phyloP scores from a whole-genome alignment of 163 green algal species.

The Coccomyxa subellipsoidea region DNA sequence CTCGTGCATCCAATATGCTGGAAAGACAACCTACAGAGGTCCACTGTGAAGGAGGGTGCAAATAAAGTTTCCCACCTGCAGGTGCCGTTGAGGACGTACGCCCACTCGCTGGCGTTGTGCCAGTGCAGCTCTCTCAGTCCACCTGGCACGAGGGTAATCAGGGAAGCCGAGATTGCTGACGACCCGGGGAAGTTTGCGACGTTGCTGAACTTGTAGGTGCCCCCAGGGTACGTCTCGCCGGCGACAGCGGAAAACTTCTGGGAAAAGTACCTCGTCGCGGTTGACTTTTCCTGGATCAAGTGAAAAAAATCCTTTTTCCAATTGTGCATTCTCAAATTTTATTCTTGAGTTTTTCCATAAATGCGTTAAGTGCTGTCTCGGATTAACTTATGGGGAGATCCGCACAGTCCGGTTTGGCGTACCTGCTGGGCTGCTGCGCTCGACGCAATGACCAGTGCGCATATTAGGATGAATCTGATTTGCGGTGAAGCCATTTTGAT shows the following conservation, averaged over 20 bases:
- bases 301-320: too few species aligned
- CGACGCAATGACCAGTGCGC: too few species aligned
- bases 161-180: not conserved
- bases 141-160: not conserved
- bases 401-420: too few species aligned
- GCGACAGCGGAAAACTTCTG: not conserved
- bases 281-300: too few species aligned
- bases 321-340: too few species aligned
- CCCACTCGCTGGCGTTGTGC: not conserved
- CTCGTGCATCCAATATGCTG: not conserved
- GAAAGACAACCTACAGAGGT: not conserved
- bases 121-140: not conserved
- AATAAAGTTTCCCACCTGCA: conserved; percentile 2
- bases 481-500: too few species aligned
- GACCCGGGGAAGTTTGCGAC: not conserved
- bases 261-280: not conserved
- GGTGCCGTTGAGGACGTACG: not conserved
- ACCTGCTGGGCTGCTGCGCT: too few species aligned
- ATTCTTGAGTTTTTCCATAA: too few species aligned
- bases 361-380: too few species aligned
- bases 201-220: not conserved
- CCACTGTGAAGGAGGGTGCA: too few species aligned
- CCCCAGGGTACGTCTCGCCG: not conserved
- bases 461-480: too few species aligned
- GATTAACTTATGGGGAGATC: too few species aligned